These are phyloP conservation scores for Colletotrichum zoysiae DNA, from an alignment of 2,329 filamentous ascomycete species.

Conservation along the genomic window DNA sequence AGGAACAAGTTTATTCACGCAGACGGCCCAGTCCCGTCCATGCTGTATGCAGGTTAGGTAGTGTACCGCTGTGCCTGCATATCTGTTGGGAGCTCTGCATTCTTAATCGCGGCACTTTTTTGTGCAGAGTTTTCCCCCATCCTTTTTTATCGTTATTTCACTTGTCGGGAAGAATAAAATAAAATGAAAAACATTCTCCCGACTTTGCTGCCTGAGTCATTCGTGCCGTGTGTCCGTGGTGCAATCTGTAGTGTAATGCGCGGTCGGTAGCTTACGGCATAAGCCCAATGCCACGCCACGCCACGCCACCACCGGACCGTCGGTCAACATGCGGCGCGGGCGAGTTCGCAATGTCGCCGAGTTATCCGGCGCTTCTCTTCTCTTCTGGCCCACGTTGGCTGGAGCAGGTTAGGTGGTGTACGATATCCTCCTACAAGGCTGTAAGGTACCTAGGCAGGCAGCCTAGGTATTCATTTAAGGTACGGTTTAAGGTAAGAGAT, in stretches of 20 bases:
- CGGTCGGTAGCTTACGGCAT: background rate
- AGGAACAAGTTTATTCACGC: constrained; percentile 36
- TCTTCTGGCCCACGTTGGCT: constrained; percentile 5
- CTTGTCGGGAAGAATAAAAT: too few species aligned
- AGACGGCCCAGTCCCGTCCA: constrained; percentile 10
- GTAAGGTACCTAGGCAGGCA: background rate
- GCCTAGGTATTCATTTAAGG: background rate
- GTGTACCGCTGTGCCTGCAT: constrained; percentile 13
- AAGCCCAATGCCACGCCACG: constrained; percentile 6
- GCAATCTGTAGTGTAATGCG: background rate
- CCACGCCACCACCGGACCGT: constrained; percentile 10
- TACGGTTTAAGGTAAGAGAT: constrained; percentile 35
- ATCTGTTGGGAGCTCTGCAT: constrained; percentile 6
- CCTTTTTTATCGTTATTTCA: rapidly evolving
- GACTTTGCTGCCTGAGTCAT: constrained; percentile 25
- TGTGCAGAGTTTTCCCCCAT: constrained; percentile 5
- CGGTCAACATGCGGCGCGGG: background rate
- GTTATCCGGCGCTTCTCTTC: constrained; percentile 1
- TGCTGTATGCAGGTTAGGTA: background rate
- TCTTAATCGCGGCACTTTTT: constrained; percentile 6
- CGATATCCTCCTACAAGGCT: background rate
- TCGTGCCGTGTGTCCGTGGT: background rate
- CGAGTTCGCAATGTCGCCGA: constrained; percentile 6
- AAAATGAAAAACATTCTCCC: constrained; percentile 2
- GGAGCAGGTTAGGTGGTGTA: background rate